Base-by-base conservation (phyloP, 129 eudicot genomes). In the Rutidosis leptorrhynchoides region DNA sequence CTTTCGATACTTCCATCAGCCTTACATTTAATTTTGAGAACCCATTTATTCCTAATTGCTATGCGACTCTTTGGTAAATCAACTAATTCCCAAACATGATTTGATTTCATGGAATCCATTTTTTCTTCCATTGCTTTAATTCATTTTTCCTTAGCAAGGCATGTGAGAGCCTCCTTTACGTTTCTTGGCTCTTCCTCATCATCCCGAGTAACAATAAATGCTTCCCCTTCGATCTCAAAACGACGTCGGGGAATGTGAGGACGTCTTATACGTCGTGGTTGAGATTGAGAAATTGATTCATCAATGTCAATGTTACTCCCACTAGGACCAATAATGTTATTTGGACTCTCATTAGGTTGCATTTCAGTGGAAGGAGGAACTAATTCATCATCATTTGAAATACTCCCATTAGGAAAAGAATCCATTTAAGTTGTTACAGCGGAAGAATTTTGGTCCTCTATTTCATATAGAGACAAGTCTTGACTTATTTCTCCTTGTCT, bases 11-110 rank as follows among this genome's bases (percentile, higher is more conserved):
- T 32, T 2, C 52, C 40, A 51, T 27, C 43, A 15, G 21, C 40
- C 49, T 67, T 67, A 20, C 24, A 15, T 22, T 49, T 67, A 20
- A 67, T 40, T 67, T 46, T 29, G 29, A 67, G 60, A 21, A 51
- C 19, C 60, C 71, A 67, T 7, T 48, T 67, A 8, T 67, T 67
- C 37, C 71, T 17, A n/a, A 62, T 24, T 0, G 68, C 49, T 25
- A 33, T 62, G 20, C 54, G 53, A 23, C 51, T 52, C 17, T 23
- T 23, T 10, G 68, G 67, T 6, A 62, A n/a, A 20, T 62, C 68
- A 62, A 62, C 51, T 37, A 32, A 19, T 16, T 62, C 68, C 51
- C 33, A 37, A 35, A 62, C 52, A 5, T 37, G 26, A 11, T 62
- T 62, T 3, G 24, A 11, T 37, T 14, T 53, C 28, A 21, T 20